phyloP scores from a whole-genome alignment of 352 stramenopile species.

The Globisporangium barbulae region DNA sequence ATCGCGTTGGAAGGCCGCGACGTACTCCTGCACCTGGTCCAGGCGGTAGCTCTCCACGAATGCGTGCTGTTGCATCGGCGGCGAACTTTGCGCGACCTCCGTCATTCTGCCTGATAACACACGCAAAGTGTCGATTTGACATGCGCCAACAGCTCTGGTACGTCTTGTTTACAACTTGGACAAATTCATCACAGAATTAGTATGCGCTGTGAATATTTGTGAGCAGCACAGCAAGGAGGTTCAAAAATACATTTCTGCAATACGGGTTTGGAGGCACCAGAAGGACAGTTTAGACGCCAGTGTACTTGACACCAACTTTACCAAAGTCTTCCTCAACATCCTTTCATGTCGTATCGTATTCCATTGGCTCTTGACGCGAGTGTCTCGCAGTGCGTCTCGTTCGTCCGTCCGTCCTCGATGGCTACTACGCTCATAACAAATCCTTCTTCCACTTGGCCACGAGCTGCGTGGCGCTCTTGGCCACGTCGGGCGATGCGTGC shows the following conservation, averaged over 20 bases:
- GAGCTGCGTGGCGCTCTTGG: slow-evolving; percentile 60
- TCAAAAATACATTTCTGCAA: not conserved
- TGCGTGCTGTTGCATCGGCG: not conserved
- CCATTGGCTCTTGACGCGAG: not conserved
- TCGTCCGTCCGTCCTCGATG: too few species aligned
- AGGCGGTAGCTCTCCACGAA: slow-evolving; percentile 19
- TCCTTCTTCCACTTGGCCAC: slow-evolving; percentile 87
- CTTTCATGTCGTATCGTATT: not conserved
- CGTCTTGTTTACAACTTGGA: not conserved
- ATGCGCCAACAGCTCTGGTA: not conserved
- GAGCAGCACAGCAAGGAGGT: not conserved
- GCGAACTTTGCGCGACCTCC: not conserved
- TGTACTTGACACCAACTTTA: too few species aligned
- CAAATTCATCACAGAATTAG: not conserved
- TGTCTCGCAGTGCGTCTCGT: too few species aligned
- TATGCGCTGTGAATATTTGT: not conserved
- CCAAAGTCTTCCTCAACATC: too few species aligned
- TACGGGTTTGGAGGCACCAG: too few species aligned
- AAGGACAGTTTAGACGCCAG: too few species aligned
- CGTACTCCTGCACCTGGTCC: slow-evolving; percentile 33
- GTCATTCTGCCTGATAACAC: slow-evolving; percentile 13
- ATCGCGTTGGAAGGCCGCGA: slow-evolving; percentile 35
- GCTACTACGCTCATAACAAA: slow-evolving; percentile 36
- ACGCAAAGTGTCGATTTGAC: not conserved
- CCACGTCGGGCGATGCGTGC: slow-evolving; percentile 56